Percentiles rank a stretch among this genome's conserved stretches.
Conservation (phyloP, 1,284 basidiomycete species). For the Apiotrichum domesticum region DNA sequence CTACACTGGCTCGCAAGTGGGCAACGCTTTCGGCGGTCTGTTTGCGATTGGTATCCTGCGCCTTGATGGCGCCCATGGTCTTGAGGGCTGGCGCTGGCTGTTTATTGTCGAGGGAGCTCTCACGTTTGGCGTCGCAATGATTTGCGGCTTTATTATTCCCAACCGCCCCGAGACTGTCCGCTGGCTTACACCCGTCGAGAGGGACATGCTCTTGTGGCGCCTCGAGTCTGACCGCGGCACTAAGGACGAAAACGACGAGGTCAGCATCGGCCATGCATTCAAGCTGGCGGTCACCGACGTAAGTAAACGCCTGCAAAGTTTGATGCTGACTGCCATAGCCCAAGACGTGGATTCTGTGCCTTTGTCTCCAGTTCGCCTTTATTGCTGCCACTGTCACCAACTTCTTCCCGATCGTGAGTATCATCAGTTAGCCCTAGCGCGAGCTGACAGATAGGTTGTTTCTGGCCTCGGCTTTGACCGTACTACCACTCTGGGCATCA, state of each 20-base stretch:
- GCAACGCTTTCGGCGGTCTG: conserved; percentile 44
- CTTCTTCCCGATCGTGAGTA: conserved; percentile 38
- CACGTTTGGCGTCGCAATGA: conserved; percentile 29
- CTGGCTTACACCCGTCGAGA: conserved; percentile 31
- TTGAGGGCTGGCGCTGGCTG: conserved; percentile 39
- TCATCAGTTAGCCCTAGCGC: no score
- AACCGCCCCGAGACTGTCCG: conserved; percentile 32
- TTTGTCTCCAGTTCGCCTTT: conserved; percentile 18
- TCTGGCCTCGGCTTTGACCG: conserved; percentile 38
- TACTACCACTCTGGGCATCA: conserved; percentile 40
- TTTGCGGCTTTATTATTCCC: conserved; percentile 32
- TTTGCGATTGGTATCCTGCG: conserved; percentile 18
- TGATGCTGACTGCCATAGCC: conserved; percentile 20
- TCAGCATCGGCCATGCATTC: conserved; percentile 23
- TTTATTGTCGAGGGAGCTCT: conserved; percentile 30
- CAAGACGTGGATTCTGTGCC: conserved; percentile 36
- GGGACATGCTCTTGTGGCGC: conserved; percentile 32
- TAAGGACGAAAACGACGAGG: conserved; percentile 30
- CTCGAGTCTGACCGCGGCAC: conserved; percentile 35
- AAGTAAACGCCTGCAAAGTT: not conserved
- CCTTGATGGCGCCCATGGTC: conserved; percentile 29
- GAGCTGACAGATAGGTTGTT: conserved; percentile 7
- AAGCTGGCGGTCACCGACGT: conserved; percentile 30
- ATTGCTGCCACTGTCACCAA: conserved; percentile 40
- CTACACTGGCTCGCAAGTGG: conserved; percentile 41